Conservation (phyloP, 805 yeast species). For the Monosporozyma siamensis region DNA sequence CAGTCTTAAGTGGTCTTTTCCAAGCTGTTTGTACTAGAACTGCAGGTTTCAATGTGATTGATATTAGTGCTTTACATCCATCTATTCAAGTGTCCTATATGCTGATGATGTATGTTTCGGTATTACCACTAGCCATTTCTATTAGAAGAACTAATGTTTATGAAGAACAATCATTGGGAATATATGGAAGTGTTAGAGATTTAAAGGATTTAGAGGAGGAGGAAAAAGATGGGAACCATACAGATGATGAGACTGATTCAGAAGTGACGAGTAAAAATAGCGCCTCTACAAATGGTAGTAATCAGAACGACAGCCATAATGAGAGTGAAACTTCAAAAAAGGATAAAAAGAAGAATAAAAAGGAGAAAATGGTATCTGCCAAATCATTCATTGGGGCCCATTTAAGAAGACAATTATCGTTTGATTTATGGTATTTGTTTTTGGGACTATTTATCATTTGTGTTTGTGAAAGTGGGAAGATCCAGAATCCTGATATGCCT, state of each 20-base stretch:
- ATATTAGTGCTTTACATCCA: constrained; percentile 63
- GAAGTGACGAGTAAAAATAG: constrained; percentile 2
- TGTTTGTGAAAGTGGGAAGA: constrained; percentile 68
- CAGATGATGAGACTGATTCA: constrained; percentile 17
- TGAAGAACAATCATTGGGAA: constrained; percentile 90
- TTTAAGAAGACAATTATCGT: constrained; percentile 80
- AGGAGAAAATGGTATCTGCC: constrained; percentile 28
- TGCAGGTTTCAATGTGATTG: constrained; percentile 74
- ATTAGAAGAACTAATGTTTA: constrained; percentile 93
- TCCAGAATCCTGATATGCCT: constrained; percentile 36
- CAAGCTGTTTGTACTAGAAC: constrained; percentile 91
- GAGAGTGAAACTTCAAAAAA: constrained; percentile 1
- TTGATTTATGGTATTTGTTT: constrained; percentile 90
- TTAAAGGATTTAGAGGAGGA: neutral
- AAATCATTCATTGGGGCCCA: constrained; percentile 72
- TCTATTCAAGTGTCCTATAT: constrained; percentile 87
- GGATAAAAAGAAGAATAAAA: constrained; percentile 4
- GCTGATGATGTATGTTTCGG: constrained; percentile 97
- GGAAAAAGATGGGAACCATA: neutral
- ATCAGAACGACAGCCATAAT: neutral
- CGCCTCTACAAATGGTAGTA: neutral
- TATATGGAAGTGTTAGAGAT: constrained; percentile 36
- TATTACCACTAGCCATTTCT: constrained; percentile 88
- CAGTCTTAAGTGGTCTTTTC: constrained; percentile 71
- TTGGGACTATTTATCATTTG: constrained; percentile 79